Evolutionary conservation across 164 flowering plant genomes (phyloP), one percentile per base, ranked within the genome.

Genomic region (Macadamia integrifolia): DNA sequence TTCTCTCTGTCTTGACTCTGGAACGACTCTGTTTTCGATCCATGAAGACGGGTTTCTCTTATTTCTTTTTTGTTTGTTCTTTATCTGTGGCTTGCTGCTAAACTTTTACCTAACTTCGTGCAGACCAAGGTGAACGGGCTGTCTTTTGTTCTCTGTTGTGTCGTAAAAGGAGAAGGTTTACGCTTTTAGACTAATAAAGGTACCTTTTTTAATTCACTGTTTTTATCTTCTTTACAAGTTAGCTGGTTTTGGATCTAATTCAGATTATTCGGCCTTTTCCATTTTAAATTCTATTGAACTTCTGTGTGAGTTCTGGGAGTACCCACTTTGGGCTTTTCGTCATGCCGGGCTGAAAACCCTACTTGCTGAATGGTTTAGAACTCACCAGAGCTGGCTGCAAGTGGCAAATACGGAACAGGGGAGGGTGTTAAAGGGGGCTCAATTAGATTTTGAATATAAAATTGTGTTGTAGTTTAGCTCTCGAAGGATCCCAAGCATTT

Each of bases 171-270:
- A 44, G 5, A 35, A 35, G 60, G 66, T 49, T 61, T 59, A 43
- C 40, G 30, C 58, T 31, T 43, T 31, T 71, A 32, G 40, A 58
- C 69, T 60, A 52, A 60, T 59, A 49, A 65, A 64, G 74, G 69
- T 65, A 60, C 62, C 15, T 60, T 66, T 65, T 28, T 35, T 35
- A 35, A 14, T 53, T 53, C 57, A 53, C 60, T 59, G n/a, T 59
- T 48, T 56, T 55, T 6, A 35, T 28, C 40, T 42, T 18, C n/a
- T 55, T 53, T 43, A 17, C 23, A 23, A 1, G 12, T 5, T 8
- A 49, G 23, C 15, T 15, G 55, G 49, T 48, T 56, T 61, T 59
- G 60, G 50, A 66, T 67, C 52, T 9, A 50, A 44, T 46, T 56
- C 62, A 60, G 66, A 56, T 55, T 60, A 30, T 30, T 55, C 69